phyloP scores from a whole-genome alignment of 2,329 filamentous ascomycete species.

The Pseudocercospora crystallina region DNA sequence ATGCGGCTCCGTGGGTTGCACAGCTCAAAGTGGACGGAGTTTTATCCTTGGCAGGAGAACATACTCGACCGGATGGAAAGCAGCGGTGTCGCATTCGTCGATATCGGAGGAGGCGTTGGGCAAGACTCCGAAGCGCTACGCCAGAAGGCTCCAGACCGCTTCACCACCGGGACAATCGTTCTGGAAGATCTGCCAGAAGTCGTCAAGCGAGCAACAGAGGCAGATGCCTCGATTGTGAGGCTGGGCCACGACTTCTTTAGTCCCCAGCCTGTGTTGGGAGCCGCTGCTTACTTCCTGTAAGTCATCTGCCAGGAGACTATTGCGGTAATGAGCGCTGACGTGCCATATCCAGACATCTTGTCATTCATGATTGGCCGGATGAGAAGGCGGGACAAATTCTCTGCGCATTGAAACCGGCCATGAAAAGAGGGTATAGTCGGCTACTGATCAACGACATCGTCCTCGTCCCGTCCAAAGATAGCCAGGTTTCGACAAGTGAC shows the following conservation, averaged over 20 bases:
- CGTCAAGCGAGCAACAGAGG: slow-evolving; percentile 5
- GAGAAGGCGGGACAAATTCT: slow-evolving; percentile 20
- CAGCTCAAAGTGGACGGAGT: slow-evolving; percentile 8
- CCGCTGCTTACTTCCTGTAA: slow-evolving; percentile 7
- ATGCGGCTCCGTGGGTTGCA: slow-evolving; percentile 8
- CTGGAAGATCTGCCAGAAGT: slow-evolving; percentile 8
- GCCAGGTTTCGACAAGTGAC: slow-evolving; percentile 8
- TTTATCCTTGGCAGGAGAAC: slow-evolving; percentile 6
- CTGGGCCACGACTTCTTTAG: slow-evolving; percentile 7
- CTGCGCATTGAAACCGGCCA: slow-evolving; percentile 16
- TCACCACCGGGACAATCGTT: slow-evolving; percentile 5
- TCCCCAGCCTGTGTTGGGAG: slow-evolving; percentile 7
- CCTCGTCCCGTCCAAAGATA: slow-evolving; percentile 1
- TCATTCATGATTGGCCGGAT: slow-evolving; percentile 26
- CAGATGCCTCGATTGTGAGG: slow-evolving; percentile 1
- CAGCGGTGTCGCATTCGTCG: slow-evolving; percentile 5
- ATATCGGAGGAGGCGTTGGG: slow-evolving; percentile 8
- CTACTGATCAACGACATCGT: slow-evolving; percentile 28
- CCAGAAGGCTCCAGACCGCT: background rate
- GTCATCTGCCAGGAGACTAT: too few relatives aligned
- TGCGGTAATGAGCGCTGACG: too few relatives aligned
- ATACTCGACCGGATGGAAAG: slow-evolving; percentile 1
- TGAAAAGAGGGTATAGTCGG: slow-evolving; percentile 21
- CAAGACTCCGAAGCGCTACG: slow-evolving; percentile 8
- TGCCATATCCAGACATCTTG: background rate